These are phyloP conservation scores for Mucor racemosus DNA, from an alignment of 371 early-diverging fungal species.

Conservation along the genomic window DNA sequence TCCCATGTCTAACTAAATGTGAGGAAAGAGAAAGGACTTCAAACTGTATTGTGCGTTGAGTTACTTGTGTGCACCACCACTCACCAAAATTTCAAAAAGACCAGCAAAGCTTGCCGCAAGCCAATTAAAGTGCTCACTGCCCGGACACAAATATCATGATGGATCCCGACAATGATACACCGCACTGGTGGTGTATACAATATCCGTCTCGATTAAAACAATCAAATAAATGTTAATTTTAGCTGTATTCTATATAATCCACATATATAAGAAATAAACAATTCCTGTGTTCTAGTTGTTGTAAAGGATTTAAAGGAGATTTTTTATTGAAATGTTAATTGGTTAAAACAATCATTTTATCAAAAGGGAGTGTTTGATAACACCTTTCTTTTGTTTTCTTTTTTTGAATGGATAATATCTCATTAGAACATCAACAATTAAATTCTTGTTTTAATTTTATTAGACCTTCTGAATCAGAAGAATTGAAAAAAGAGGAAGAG, in stretches of 20 bases:
- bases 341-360: background rate
- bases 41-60: slow-evolving; percentile 5
- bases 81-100: background rate
- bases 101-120: background rate
- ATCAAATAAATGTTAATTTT: background rate
- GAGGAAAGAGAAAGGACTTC: slow-evolving; percentile 32
- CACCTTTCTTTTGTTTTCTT: background rate
- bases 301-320: background rate
- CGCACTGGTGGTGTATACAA: too few relatives aligned
- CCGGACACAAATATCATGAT: background rate
- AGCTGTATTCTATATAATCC: background rate
- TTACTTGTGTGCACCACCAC: slow-evolving; percentile 11
- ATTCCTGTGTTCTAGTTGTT: too few relatives aligned
- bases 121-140: background rate
- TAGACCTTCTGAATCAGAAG: background rate
- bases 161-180: too few relatives aligned
- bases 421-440: background rate
- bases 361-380: background rate
- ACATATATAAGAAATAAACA: background rate
- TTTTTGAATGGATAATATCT: background rate
- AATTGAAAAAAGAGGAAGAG: too few relatives aligned
- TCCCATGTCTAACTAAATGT: slow-evolving; percentile 36
- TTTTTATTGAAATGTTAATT: background rate
- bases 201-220: slow-evolving; percentile 5
- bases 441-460: slow-evolving; percentile 6